phyloP scores from a whole-genome alignment of 2,329 filamentous ascomycete species.

The Leptographium flavum region DNA sequence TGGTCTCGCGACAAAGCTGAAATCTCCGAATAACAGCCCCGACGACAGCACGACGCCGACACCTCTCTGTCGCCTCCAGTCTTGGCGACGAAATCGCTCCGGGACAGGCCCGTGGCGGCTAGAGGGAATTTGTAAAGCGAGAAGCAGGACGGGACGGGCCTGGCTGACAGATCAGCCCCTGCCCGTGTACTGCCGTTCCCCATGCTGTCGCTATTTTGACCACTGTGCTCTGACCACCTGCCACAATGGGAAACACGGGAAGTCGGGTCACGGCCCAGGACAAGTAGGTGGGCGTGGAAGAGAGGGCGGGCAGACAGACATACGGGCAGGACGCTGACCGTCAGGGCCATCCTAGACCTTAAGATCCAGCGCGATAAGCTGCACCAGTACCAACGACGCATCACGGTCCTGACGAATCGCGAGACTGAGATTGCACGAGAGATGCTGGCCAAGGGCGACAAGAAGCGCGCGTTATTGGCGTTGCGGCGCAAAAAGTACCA shows the following conservation, averaged over 20 bases:
- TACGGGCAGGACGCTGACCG: neutral
- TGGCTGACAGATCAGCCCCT: neutral
- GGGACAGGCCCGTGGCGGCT: no score
- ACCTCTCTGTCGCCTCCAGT: no score
- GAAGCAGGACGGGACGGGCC: no score
- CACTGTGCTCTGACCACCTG: neutral
- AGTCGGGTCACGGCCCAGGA: slow-evolving; percentile 61
- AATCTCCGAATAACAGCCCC: no score
- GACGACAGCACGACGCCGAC: no score
- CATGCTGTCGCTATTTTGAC: neutral
- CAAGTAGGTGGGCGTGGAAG: slow-evolving; percentile 44
- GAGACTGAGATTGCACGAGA: slow-evolving; percentile 77
- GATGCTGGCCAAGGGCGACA: slow-evolving; percentile 70
- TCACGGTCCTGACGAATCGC: slow-evolving; percentile 69
- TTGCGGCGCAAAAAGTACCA: slow-evolving; percentile 95
- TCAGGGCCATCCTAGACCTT: slow-evolving; percentile 88
- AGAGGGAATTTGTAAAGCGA: no score
- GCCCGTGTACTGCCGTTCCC: neutral
- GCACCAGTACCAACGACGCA: slow-evolving; percentile 87
- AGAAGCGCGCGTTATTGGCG: slow-evolving; percentile 68
- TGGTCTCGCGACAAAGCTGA: neutral
- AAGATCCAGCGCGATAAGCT: slow-evolving; percentile 96
- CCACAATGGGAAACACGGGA: slow-evolving; percentile 36
- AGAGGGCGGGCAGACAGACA: neutral
- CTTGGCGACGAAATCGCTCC: no score